Evolutionary conservation across 176 grass and related monocot genomes (phyloP).

Genomic region (Dactylis glomerata): DNA sequence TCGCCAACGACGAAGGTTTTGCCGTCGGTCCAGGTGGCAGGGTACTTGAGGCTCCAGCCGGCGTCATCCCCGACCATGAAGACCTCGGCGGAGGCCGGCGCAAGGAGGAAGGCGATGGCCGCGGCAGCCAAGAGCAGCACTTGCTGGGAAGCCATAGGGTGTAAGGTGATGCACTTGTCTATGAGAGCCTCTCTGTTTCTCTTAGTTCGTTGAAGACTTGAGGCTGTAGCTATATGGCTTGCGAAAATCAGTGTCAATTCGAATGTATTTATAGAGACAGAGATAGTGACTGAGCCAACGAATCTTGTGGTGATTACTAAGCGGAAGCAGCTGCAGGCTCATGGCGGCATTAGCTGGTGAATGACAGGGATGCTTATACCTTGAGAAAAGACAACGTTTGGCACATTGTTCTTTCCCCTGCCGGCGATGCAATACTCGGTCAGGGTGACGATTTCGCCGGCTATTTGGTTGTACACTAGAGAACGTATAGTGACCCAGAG

Average conservation of each 20-base stretch:
- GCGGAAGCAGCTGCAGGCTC: neutral
- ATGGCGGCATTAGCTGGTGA: neutral
- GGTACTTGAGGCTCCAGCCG: constrained; percentile 18
- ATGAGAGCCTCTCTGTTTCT: neutral
- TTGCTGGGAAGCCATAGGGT: constrained; percentile 1
- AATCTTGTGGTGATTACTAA: neutral
- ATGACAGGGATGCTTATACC: neutral
- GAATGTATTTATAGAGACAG: neutral
- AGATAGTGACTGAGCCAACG: neutral
- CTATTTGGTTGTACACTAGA: too few species aligned
- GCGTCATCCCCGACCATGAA: neutral
- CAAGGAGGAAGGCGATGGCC: neutral
- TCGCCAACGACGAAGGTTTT: neutral
- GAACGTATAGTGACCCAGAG: too few species aligned
- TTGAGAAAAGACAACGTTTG: neutral
- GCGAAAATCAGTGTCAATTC: neutral
- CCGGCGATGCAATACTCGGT: neutral
- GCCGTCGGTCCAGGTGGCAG: neutral
- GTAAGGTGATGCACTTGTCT: too few species aligned
- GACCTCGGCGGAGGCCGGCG: neutral
- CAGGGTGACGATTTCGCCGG: neutral
- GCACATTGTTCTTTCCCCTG: neutral
- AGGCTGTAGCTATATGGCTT: neutral
- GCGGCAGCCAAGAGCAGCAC: neutral
- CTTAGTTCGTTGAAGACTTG: neutral